phyloP scores from a whole-genome alignment of 768 basidiomycete genomes.

The Leccinum obscurum region DNA sequence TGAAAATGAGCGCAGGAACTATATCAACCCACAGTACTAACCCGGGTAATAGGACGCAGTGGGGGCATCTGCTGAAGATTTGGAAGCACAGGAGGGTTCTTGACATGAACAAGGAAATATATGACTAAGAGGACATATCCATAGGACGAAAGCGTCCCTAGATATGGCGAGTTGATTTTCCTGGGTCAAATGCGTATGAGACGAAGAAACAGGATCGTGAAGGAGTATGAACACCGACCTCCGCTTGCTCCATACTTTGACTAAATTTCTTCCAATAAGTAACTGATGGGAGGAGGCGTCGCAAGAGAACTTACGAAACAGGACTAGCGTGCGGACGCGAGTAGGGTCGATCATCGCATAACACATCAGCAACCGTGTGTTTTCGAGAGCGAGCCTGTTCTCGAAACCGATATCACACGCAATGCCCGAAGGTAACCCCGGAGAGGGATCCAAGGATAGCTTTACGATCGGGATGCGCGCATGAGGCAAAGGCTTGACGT shows the following conservation, averaged over 20 bases:
- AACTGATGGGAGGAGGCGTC: conserved; percentile 2
- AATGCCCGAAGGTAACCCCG: conserved; percentile 80
- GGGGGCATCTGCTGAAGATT: conserved; percentile 96
- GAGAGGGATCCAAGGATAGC: conserved; percentile 86
- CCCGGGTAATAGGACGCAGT: conserved; percentile 79
- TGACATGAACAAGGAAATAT: conserved; percentile 96
- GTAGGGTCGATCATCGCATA: conserved; percentile 97
- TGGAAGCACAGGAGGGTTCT: conserved; percentile 94
- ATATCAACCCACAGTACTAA: conserved; percentile 31
- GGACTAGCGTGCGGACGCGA: conserved; percentile 88
- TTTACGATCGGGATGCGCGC: conserved; percentile 99
- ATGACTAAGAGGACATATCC: conserved; percentile 98
- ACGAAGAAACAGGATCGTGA: background rate
- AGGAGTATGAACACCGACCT: conserved; percentile 45
- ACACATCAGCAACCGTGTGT: conserved; percentile 92
- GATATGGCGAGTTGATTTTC: conserved; percentile 98
- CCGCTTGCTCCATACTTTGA: conserved; percentile 99
- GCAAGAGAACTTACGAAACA: conserved; percentile 78
- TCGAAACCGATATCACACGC: conserved; percentile 99
- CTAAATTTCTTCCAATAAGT: conserved; percentile 42
- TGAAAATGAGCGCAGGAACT: conserved; percentile 13
- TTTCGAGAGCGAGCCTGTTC: conserved; percentile 95
- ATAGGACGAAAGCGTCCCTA: conserved; percentile 95
- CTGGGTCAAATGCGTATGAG: conserved; percentile 37
- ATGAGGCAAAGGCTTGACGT: conserved; percentile 94